Evolutionary conservation across 2,329 filamentous ascomycete species (phyloP), one percentile per base, ranked within the genome.

Genomic region (Seiridium unicorne): DNA sequence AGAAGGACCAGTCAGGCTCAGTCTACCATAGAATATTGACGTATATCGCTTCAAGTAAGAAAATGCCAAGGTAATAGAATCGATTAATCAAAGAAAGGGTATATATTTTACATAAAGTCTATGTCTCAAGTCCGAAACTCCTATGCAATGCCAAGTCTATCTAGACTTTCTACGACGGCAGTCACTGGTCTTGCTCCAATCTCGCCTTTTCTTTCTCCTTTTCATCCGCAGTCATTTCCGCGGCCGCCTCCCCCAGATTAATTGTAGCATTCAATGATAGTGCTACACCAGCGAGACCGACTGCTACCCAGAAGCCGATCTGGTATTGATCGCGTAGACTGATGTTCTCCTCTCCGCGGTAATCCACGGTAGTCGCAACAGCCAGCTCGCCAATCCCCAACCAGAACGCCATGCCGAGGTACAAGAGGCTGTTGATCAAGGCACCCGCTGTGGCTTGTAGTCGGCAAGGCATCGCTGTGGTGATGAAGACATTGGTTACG

Each of bases 401-500:
- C 75, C 87, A 86, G 56, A 93, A 80, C 1, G 89, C 88, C 67
- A 92, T 89, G 8, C 89, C 88, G 7, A 93, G 78, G 67, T 91
- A 90, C 36, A 92, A 70, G 2, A 92, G 74, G 53, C 84, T 87
- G 74, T 90, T 92, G 68, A 90, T 87, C 51, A 93, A 72, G 0
- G 86, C 89, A 1, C 90, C 89, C 0, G 89, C 90, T 0, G 92
- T 78, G 0, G 89, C 90, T 70, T 94, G 91, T 55, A 86, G 80
- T 10, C 83, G 80, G 4, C 79, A 79, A 0, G 90, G 89, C 63
- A 93, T 78, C 11, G 83, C 84, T 0, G 89, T 92, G 0, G 89
- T 92, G 71, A 92, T 89, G 73, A 91, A 93, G 61, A 93, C 84
- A 67, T 90, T 93, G 18, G 87, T 84, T 1, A 93, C 83, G 68